These are phyloP conservation scores for Rhipidocladum racemiflorum DNA, from an alignment of 176 grass and related monocot genomes.

Conservation along the genomic window DNA sequence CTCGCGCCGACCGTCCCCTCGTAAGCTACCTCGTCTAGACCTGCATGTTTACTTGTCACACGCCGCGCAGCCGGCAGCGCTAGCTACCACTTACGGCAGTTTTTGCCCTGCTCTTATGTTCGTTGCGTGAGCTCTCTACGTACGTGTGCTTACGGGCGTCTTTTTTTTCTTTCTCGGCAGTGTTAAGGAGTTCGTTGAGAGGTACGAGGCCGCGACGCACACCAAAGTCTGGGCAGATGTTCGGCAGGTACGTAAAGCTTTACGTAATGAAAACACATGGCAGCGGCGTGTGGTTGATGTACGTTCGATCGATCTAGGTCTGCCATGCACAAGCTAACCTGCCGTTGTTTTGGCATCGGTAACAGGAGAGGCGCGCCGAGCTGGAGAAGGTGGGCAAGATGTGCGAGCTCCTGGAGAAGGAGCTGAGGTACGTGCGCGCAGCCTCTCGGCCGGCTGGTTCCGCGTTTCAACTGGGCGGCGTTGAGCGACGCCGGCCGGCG, in stretches of 20 bases:
- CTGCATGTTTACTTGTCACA: not conserved
- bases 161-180: slow-evolving; percentile 18
- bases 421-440: slow-evolving; percentile 48
- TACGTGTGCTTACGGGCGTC: too few relatives aligned
- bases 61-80: not conserved
- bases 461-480: not conserved
- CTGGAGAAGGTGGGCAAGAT: slow-evolving; percentile 67
- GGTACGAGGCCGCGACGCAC: slow-evolving; percentile 79
- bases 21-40: slow-evolving; percentile 4
- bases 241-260: slow-evolving; percentile 44
- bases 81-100: too few relatives aligned
- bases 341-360: not conserved
- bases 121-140: not conserved
- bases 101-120: too few relatives aligned
- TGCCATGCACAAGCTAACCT: too few relatives aligned
- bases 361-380: slow-evolving; percentile 69
- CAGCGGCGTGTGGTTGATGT: not conserved
- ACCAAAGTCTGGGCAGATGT: slow-evolving; percentile 69
- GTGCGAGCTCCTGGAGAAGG: slow-evolving; percentile 78
- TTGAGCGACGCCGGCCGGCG: not conserved
- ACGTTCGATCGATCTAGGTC: not conserved
- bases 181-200: slow-evolving; percentile 66
- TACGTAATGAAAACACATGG: too few relatives aligned
- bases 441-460: not conserved
- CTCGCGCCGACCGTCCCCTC: slow-evolving; percentile 75